phyloP scores from a whole-genome alignment of 768 basidiomycete species.

The Botryobasidium botryosum region DNA sequence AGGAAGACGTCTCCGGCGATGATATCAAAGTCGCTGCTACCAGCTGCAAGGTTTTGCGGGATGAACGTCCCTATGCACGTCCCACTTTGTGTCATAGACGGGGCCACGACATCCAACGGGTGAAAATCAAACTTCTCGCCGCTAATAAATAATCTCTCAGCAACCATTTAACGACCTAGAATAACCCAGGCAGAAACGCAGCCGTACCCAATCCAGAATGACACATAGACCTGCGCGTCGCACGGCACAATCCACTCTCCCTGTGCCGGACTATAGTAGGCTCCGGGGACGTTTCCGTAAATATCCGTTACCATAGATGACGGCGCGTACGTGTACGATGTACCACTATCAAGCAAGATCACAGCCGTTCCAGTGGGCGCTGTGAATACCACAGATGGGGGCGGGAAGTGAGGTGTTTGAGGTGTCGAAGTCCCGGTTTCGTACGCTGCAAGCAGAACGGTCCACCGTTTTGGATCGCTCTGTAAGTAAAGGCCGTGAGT shows the following conservation, averaged over 20 bases:
- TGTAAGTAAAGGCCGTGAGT: background rate
- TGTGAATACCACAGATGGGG: conserved; percentile 35
- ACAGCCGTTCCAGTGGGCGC: conserved; percentile 60
- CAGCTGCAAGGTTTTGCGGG: conserved; percentile 41
- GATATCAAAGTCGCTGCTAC: conserved; percentile 59
- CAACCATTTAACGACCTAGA: conserved; percentile 6
- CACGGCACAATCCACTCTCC: conserved; percentile 66
- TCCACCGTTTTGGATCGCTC: conserved; percentile 49
- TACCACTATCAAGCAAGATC: conserved; percentile 61
- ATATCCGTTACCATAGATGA: conserved; percentile 47
- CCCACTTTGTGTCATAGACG: conserved; percentile 25
- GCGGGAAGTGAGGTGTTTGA: conserved; percentile 15
- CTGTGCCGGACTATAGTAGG: conserved; percentile 31
- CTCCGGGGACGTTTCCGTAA: conserved; percentile 48
- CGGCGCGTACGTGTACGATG: conserved; percentile 71
- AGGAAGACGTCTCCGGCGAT: conserved; percentile 69
- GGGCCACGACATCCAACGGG: conserved; percentile 55
- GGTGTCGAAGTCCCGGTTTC: conserved; percentile 11
- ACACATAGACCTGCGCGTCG: conserved; percentile 54
- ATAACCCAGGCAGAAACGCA: background rate
- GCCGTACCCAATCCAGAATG: conserved; percentile 57
- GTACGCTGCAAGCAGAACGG: conserved; percentile 54
- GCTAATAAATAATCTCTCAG: conserved; percentile 22
- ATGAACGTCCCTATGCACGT: conserved; percentile 63
- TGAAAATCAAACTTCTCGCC: conserved; percentile 62